Conservation (phyloP, 2,329 filamentous ascomycete genomes). For the Lizonia empirigonia region DNA sequence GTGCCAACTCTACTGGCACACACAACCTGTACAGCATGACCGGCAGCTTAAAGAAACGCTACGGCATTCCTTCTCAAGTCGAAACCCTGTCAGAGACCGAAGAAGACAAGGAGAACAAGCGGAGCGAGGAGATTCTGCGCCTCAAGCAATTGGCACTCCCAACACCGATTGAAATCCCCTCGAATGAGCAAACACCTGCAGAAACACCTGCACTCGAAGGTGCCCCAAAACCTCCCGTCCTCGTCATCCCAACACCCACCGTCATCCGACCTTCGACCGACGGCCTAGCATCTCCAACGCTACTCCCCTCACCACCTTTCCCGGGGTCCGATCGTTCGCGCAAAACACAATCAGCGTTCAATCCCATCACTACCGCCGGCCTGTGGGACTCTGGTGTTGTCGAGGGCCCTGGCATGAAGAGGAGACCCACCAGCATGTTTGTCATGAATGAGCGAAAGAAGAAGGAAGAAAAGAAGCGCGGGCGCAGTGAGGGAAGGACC, state of each 20-base stretch:
- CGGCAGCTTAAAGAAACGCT: constrained; percentile 38
- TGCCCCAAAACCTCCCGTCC: background rate
- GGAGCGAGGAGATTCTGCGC: constrained; percentile 39
- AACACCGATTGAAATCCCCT: constrained; percentile 15
- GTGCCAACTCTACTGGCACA: constrained; percentile 44
- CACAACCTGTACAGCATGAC: constrained; percentile 33
- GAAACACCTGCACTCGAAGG: background rate
- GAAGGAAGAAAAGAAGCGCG: constrained; percentile 37
- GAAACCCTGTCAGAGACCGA: constrained; percentile 38
- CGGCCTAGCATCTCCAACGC: constrained; percentile 14
- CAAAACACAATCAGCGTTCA: constrained; percentile 41
- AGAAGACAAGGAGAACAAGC: constrained; percentile 41
- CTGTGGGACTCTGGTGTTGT: constrained; percentile 45
- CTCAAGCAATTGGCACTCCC: constrained; percentile 39
- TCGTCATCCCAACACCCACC: constrained; percentile 21
- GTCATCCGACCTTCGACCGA: constrained; percentile 22
- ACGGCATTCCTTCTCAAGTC: constrained; percentile 36
- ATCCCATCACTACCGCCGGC: constrained; percentile 42
- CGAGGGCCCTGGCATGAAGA: constrained; percentile 35
- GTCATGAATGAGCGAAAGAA: constrained; percentile 41
- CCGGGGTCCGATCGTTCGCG: constrained; percentile 25
- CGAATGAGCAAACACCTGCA: constrained; percentile 8
- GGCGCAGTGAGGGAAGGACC: constrained; percentile 33
- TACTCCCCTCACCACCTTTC: constrained; percentile 21
- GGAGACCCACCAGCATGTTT: constrained; percentile 42